Base-by-base conservation (phyloP, 192 early-diverging fungal species). In the Gamsiella multidivaricata region DNA sequence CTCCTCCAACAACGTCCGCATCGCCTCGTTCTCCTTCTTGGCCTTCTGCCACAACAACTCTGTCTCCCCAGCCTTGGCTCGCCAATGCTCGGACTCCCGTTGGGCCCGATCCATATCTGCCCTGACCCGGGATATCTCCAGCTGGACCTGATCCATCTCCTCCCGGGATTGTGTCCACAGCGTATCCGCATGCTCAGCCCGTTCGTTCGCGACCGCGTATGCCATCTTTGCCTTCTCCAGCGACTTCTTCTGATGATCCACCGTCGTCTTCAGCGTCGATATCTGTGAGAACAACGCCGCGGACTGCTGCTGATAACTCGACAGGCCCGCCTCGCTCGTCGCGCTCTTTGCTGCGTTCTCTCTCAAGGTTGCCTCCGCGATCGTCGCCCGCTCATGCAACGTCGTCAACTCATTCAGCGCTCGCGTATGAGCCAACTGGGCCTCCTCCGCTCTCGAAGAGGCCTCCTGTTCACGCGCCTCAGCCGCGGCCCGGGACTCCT, bases 391-490 rank as follows among this genome's bases (percentile, higher is more conserved):
- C 33, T 70, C 70, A 60, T 86, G 83, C 28, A 86, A 20, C 3
- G 52, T 66, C 0, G 80, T 70, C 5, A 88, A 42, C 41, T 88
- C 85, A 5, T 76, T 66, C 23, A 88, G 51, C 1, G 82, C 80
- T 14, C 80, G 53, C 1, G 82, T 81, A 10, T 88, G 87, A 4
- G 87, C 83, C 41, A 83, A 68, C 52, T 86, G 83, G 0, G 85
- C 82, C 54, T 85, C 80, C 43, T 88, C 83, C 3, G 87, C 85
- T 42, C 80, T 61, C 26, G 71, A 50, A 4, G 82, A 80, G 10
- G 85, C 83, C 15, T 80, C 70, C 14, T 65, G 60, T n/a, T 79
- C 80, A n/a, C 83, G 71, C 15, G 72, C 79, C 60, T 88, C 87
- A 0, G 85, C 83, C 3, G 82, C 60, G 31, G 82, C 22, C 42